Conservation (phyloP, 2,329 filamentous ascomycete genomes). For the Monilinia vaccinii-corymbosi region DNA sequence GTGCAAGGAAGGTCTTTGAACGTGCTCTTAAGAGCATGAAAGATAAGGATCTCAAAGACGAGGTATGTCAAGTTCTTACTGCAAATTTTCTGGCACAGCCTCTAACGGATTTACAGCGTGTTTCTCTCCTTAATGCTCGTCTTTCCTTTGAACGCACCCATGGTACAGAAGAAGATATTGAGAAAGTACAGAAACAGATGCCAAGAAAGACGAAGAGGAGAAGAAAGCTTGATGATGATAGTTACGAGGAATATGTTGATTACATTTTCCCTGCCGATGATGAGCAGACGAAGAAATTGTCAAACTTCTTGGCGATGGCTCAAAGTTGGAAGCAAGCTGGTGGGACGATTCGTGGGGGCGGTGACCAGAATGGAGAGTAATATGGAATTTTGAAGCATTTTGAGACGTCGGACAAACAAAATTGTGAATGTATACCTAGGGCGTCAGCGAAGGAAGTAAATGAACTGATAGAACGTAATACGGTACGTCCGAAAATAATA, state of each 20-base stretch:
- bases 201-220: slow-evolving; percentile 87
- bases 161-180: slow-evolving; percentile 64
- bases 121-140: slow-evolving; percentile 85
- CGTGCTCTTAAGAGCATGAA: slow-evolving; percentile 81
- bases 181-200: slow-evolving; percentile 86
- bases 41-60: slow-evolving; percentile 82
- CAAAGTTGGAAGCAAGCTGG: slow-evolving; percentile 53
- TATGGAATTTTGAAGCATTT: background rate
- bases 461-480: background rate
- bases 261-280: slow-evolving; percentile 97
- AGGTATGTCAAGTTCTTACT: slow-evolving; percentile 39
- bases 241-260: slow-evolving; percentile 93
- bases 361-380: background rate
- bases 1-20: slow-evolving; percentile 76
- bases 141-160: slow-evolving; percentile 84
- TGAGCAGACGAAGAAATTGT: slow-evolving; percentile 72
- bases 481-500: background rate
- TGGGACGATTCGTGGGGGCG: slow-evolving; percentile 15
- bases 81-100: background rate
- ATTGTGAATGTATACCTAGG: slow-evolving; percentile 1
- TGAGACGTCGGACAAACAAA: background rate
- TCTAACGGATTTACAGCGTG: slow-evolving; percentile 46
- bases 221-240: slow-evolving; percentile 83
- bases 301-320: slow-evolving; percentile 75
- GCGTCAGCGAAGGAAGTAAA: background rate